Conservation (phyloP, 2,329 filamentous ascomycete species). For the Didymella arachidicola region DNA sequence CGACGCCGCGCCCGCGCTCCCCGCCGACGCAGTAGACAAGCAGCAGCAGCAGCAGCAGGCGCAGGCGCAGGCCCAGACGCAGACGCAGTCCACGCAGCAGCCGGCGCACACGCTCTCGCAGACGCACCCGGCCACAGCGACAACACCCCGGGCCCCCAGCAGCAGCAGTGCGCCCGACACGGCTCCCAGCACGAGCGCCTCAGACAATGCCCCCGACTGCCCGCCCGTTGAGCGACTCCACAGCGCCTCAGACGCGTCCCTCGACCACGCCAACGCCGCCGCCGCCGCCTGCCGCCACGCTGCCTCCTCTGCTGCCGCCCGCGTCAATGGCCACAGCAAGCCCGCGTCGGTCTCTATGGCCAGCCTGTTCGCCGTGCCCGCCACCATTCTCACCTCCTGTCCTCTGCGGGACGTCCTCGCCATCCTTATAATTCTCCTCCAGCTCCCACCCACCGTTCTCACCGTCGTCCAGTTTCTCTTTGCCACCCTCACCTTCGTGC, state of each 20-base stretch:
- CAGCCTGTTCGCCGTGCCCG: slow-evolving; percentile 75
- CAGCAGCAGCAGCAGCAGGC: slow-evolving; percentile 15
- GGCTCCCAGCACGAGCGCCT: slow-evolving; percentile 2
- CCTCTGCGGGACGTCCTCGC: slow-evolving; percentile 94
- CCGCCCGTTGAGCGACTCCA: slow-evolving; percentile 46
- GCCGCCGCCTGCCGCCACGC: slow-evolving; percentile 34
- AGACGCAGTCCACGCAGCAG: slow-evolving; percentile 20
- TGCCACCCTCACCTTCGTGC: slow-evolving; percentile 90
- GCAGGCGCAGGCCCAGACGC: slow-evolving; percentile 14
- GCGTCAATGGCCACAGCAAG: slow-evolving; percentile 65
- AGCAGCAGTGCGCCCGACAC: slow-evolving; percentile 16
- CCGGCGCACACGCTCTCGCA: slow-evolving; percentile 11
- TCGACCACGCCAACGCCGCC: slow-evolving; percentile 48
- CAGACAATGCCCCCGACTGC: slow-evolving; percentile 21
- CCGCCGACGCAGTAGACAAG: slow-evolving; percentile 18
- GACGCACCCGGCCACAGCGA: slow-evolving; percentile 19
- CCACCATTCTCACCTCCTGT: slow-evolving; percentile 87
- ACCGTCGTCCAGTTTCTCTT: slow-evolving; percentile 92
- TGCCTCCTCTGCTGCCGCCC: slow-evolving; percentile 63
- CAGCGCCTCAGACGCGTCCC: slow-evolving; percentile 54
- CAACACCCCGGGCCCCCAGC: slow-evolving; percentile 5
- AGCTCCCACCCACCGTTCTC: slow-evolving; percentile 85
- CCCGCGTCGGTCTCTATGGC: slow-evolving; percentile 71
- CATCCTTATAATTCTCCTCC: slow-evolving; percentile 93
- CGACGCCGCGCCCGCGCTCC: slow-evolving; percentile 45